These are phyloP conservation scores for Westerdykella ornata DNA, from an alignment of 2,329 filamentous ascomycete species.

Conservation along the genomic window DNA sequence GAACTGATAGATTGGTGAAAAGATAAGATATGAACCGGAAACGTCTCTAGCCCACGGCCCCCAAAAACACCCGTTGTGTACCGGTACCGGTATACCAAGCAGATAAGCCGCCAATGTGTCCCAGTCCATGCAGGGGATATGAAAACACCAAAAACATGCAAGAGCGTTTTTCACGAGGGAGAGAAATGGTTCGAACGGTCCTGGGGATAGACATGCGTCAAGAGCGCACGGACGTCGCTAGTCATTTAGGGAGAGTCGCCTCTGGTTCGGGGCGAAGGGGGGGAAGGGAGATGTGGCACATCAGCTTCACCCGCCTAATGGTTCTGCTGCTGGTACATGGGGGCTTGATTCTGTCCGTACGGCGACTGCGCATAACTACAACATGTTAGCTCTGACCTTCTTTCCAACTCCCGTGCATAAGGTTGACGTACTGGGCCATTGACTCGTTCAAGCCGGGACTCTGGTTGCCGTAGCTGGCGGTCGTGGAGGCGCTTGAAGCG, in stretches of 20 bases:
- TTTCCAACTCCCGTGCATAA: too few relatives aligned
- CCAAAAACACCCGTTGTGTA: too few relatives aligned
- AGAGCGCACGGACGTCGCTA: too few relatives aligned
- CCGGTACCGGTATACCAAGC: too few relatives aligned
- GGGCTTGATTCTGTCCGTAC: constrained; percentile 41
- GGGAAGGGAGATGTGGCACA: too few relatives aligned
- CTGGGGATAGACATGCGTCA: constrained; percentile 14
- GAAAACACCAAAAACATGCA: not conserved
- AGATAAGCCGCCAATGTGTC: not conserved
- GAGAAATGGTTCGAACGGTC: constrained; percentile 21
- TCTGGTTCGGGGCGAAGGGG: too few relatives aligned
- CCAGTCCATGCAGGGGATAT: not conserved
- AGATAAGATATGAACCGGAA: too few relatives aligned
- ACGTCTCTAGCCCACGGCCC: too few relatives aligned
- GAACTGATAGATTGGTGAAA: too few relatives aligned
- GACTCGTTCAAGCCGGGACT: constrained; percentile 44
- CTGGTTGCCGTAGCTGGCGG: constrained; percentile 40
- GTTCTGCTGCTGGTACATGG: constrained; percentile 43
- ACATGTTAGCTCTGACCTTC: not conserved
- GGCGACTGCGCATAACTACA: constrained; percentile 48
- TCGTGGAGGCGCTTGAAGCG: constrained; percentile 35
- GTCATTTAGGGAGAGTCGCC: too few relatives aligned
- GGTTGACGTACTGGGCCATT: constrained; percentile 43
- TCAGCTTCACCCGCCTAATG: constrained; percentile 16
- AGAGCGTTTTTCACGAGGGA: not conserved